Evolutionary conservation across 345 rosid species (phyloP).

Genomic region (Brassica rapa): DNA sequence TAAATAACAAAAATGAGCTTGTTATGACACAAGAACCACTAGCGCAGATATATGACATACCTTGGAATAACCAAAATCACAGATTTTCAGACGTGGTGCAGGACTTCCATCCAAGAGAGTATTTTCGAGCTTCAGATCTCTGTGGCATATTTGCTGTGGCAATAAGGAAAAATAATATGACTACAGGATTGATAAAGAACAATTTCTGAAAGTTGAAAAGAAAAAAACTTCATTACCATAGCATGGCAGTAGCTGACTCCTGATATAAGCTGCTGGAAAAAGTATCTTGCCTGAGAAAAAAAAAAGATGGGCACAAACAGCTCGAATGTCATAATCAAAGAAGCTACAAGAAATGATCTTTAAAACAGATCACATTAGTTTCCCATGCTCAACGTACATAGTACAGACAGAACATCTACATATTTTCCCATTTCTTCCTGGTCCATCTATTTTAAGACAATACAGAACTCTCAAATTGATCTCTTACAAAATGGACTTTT

Average conservation of each 20-base stretch:
- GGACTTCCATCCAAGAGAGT: background rate
- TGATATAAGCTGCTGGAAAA: background rate
- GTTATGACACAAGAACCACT: background rate
- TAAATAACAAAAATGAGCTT: background rate
- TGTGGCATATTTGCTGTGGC: background rate
- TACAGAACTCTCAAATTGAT: too few relatives aligned
- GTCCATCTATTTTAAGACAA: too few relatives aligned
- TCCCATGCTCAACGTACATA: too few relatives aligned
- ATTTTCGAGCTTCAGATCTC: background rate
- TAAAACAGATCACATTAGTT: background rate
- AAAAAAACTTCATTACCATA: background rate
- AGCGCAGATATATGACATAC: background rate
- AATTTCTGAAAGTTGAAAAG: background rate
- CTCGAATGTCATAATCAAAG: background rate
- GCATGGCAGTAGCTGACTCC: background rate
- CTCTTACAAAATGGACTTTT: too few relatives aligned
- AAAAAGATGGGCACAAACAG: background rate
- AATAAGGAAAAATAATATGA: background rate
- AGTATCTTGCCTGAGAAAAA: background rate
- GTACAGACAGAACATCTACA: too few relatives aligned
- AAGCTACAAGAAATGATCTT: background rate
- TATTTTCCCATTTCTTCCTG: too few relatives aligned
- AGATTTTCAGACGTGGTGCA: background rate
- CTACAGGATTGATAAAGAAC: background rate
- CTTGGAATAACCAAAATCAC: background rate